Evolutionary conservation across 2,329 filamentous ascomycete species (phyloP).

Genomic region (Aspergillus proliferans): DNA sequence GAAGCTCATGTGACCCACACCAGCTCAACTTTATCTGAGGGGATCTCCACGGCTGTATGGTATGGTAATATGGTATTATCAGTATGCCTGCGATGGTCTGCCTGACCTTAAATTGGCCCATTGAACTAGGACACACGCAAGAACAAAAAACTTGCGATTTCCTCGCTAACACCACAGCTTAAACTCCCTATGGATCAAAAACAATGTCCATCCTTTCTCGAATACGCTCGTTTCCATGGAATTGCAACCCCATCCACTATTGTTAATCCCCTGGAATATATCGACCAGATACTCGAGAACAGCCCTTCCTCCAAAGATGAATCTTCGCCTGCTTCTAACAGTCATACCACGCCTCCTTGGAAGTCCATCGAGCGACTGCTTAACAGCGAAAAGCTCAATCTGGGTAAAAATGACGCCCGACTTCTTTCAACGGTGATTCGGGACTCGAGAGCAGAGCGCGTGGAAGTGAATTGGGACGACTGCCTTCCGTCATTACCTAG

Average conservation of each 20-base stretch:
- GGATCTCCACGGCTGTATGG: not conserved
- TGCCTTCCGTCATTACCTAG: constrained; percentile 15
- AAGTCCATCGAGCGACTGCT: constrained; percentile 7
- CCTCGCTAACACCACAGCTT: too few relatives aligned
- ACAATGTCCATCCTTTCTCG: constrained; percentile 34
- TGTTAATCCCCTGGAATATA: constrained; percentile 17
- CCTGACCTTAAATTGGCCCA: too few relatives aligned
- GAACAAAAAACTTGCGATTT: too few relatives aligned
- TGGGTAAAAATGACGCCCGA: constrained; percentile 23
- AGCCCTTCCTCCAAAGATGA: constrained; percentile 13
- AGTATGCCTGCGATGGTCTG: too few relatives aligned
- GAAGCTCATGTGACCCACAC: not conserved
- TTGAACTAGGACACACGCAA: too few relatives aligned
- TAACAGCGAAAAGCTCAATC: constrained; percentile 27
- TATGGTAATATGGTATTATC: too few relatives aligned
- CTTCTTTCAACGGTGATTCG: constrained; percentile 26
- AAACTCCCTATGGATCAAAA: too few relatives aligned
- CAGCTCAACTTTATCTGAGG: not conserved
- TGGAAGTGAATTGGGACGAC: constrained; percentile 12
- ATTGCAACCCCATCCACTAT: constrained; percentile 34
- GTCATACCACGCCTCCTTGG: constrained; percentile 10
- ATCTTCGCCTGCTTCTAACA: constrained; percentile 11
- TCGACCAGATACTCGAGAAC: constrained; percentile 9
- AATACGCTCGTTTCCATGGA: constrained; percentile 44
- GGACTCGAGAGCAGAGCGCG: constrained; percentile 7